phyloP scores from a whole-genome alignment of 2,329 filamentous ascomycete genomes.

The Trichoderma oligosporum region DNA sequence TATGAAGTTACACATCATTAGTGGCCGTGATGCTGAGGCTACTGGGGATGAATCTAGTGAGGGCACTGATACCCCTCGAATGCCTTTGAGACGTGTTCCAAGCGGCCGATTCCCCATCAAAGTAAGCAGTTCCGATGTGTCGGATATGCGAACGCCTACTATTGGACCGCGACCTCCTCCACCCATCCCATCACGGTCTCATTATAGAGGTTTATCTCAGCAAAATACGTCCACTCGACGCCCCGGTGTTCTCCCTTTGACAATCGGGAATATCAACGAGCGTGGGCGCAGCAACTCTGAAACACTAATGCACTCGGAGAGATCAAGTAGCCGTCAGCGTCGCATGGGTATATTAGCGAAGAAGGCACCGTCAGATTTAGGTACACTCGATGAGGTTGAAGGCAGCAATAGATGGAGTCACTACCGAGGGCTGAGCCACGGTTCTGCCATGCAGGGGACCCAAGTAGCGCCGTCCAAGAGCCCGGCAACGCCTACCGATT shows the following conservation, averaged over 20 bases:
- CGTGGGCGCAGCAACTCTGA: constrained; percentile 64
- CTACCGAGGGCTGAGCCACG: constrained; percentile 63
- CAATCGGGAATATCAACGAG: constrained; percentile 67
- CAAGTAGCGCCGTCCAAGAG: constrained; percentile 42
- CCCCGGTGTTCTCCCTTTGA: constrained; percentile 67
- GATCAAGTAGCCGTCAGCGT: constrained; percentile 53
- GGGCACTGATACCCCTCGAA: constrained; percentile 73
- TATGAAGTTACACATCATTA: constrained; percentile 51
- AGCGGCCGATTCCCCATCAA: constrained; percentile 66
- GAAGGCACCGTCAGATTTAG: constrained; percentile 52
- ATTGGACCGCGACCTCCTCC: constrained; percentile 64
- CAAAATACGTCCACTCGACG: constrained; percentile 62
- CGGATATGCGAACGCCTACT: constrained; percentile 65
- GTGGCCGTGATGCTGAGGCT: constrained; percentile 53
- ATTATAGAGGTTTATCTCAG: constrained; percentile 71
- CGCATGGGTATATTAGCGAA: constrained; percentile 63
- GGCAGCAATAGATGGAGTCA: constrained; percentile 64
- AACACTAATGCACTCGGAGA: constrained; percentile 51
- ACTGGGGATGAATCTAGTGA: constrained; percentile 65
- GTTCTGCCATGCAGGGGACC: constrained; percentile 61
- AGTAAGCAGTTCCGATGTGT: constrained; percentile 68
- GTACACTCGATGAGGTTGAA: constrained; percentile 59
- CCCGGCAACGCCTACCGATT: constrained; percentile 56
- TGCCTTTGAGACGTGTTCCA: constrained; percentile 58
- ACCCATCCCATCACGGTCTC: constrained; percentile 71